Percentiles rank a stretch among this genome's conserved stretches.
Conservation (phyloP, 2,329 filamentous ascomycete genomes). For the Thielaviopsis punctulata region DNA sequence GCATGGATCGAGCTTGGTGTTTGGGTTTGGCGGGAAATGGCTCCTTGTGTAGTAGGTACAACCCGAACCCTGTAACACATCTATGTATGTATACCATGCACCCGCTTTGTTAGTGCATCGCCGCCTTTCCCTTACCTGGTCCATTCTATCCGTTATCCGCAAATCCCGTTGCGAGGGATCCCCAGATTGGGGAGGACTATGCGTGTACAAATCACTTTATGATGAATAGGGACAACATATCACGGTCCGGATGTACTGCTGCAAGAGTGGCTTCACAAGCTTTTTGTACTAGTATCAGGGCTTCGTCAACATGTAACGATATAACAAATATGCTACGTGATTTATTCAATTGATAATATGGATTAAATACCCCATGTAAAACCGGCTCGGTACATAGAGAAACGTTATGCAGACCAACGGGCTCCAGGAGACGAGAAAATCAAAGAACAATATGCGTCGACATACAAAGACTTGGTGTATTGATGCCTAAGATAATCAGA, state of each 20-base stretch:
- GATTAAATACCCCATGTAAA: not conserved
- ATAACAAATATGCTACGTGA: too few species aligned
- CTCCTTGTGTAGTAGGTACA: not conserved
- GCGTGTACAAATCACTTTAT: not conserved
- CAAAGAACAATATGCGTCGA: not conserved
- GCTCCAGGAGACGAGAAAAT: not conserved
- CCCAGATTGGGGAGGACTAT: not conserved
- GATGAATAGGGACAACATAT: not conserved
- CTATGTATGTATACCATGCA: not conserved
- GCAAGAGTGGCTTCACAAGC: not conserved
- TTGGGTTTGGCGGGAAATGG: not conserved
- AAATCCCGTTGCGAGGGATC: not conserved
- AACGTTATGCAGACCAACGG: not conserved
- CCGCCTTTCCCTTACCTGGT: not conserved
- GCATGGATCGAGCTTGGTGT: not conserved
- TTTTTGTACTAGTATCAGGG: not conserved
- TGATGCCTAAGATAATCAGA: too few species aligned
- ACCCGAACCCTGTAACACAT: not conserved
- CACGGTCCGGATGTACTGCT: not conserved
- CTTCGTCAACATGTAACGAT: not conserved
- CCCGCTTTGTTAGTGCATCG: not conserved
- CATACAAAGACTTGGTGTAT: too few species aligned
- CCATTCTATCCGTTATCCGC: not conserved
- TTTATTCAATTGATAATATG: not conserved
- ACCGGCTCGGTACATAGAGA: not conserved